These are phyloP conservation scores for Gynochthodes officinalis DNA, from an alignment of 257 asterid species.

Conservation along the genomic window DNA sequence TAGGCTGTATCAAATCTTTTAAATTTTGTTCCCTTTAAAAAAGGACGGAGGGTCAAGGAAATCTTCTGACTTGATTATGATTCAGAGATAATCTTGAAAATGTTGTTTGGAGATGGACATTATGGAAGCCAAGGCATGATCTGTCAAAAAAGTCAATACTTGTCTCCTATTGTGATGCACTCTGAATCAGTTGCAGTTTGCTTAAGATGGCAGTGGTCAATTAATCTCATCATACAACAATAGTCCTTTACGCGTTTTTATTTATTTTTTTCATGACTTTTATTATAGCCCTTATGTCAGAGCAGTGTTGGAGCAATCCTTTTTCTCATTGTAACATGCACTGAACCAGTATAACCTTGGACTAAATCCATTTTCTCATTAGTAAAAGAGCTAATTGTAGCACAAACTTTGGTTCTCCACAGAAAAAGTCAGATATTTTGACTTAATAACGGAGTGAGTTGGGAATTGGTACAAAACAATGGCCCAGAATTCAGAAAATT, in stretches of 20 bases:
- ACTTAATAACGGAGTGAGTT: slow-evolving; percentile 3
- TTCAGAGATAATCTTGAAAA: not conserved
- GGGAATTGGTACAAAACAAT: not conserved
- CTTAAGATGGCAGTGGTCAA: slow-evolving; percentile 20
- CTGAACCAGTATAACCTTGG: not conserved
- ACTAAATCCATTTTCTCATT: not conserved
- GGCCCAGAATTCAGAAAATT: slow-evolving; percentile 10
- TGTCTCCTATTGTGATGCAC: slow-evolving; percentile 3
- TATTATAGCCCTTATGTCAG: not conserved
- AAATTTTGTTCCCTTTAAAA: too few relatives aligned
- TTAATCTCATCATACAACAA: slow-evolving; percentile 14
- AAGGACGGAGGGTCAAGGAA: not conserved
- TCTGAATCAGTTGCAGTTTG: slow-evolving; percentile 7
- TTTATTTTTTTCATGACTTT: not conserved
- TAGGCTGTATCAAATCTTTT: too few relatives aligned
- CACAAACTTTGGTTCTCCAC: slow-evolving; percentile 15
- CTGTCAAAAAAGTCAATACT: slow-evolving; percentile 6
- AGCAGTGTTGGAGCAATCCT: slow-evolving; percentile 14
- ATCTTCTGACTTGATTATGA: not conserved
- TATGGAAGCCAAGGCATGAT: not conserved
- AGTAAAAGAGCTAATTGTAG: slow-evolving; percentile 1
- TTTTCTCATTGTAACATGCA: slow-evolving; percentile 9
- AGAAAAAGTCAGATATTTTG: slow-evolving; percentile 14
- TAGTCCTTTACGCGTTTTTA: slow-evolving; percentile 28
- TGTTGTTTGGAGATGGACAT: not conserved